phyloP scores from a whole-genome alignment of 805 yeast genomes.

The Wickerhamomyces alni region DNA sequence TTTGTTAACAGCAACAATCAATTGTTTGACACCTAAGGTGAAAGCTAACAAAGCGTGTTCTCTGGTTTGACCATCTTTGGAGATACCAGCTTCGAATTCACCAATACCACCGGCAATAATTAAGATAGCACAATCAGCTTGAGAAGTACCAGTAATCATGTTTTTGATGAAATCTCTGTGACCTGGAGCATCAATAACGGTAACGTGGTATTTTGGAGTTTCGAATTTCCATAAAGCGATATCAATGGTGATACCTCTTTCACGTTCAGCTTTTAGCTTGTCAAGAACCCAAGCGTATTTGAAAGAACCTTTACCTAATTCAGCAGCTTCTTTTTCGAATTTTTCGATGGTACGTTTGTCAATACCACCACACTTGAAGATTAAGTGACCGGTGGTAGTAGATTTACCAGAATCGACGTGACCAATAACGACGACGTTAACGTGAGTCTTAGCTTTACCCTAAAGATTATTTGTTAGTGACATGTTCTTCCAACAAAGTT shows the following conservation, averaged over 20 bases:
- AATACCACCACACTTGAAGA: slow-evolving; percentile 99
- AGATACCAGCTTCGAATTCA: slow-evolving; percentile 96
- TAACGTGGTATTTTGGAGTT: slow-evolving; percentile 89
- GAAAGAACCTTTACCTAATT: slow-evolving; percentile 97
- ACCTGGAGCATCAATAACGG: slow-evolving; percentile 94
- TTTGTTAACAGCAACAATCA: slow-evolving; percentile 90
- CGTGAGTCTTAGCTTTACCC: slow-evolving; percentile 97
- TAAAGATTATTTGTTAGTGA: slow-evolving; percentile 20
- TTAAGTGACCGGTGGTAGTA: slow-evolving; percentile 98
- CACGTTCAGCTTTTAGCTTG: slow-evolving; percentile 95
- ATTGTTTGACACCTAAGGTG: slow-evolving; percentile 86
- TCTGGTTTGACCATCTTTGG: slow-evolving; percentile 94
- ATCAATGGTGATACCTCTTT: slow-evolving; percentile 95
- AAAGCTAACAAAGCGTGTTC: slow-evolving; percentile 88
- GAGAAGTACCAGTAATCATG: slow-evolving; percentile 94
- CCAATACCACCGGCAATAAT: slow-evolving; percentile 91
- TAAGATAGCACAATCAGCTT: slow-evolving; percentile 90
- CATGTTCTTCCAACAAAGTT: too few species aligned
- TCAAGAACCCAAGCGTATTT: slow-evolving; percentile 97
- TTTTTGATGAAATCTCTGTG: slow-evolving; percentile 96
- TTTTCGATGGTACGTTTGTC: slow-evolving; percentile 98
- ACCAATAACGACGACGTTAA: slow-evolving; percentile 99
- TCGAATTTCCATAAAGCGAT: slow-evolving; percentile 94
- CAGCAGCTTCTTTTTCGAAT: slow-evolving; percentile 98
- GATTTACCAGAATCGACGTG: slow-evolving; percentile 99